Conservation (phyloP, 2,329 filamentous ascomycete genomes). For the Plectosphaerella plurivora region DNA sequence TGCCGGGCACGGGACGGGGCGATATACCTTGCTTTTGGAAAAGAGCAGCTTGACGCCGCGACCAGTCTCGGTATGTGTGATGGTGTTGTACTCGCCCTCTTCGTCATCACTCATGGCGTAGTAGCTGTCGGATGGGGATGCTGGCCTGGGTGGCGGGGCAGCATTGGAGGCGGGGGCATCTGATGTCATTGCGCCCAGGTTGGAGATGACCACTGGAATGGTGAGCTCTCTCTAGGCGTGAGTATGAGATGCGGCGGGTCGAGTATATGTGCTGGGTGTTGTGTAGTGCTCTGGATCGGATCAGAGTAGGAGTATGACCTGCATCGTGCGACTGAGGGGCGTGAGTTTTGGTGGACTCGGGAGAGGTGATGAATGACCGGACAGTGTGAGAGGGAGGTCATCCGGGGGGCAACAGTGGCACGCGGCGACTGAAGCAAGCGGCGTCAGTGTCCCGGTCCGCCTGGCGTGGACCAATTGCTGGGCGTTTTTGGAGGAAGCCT, state of each 20-base stretch:
- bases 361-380: neutral
- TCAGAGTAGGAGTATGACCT: neutral
- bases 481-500: no score
- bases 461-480: no score
- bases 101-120: slow-evolving; percentile 97
- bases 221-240: neutral
- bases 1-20: slow-evolving; percentile 3
- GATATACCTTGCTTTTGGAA: slow-evolving; percentile 85
- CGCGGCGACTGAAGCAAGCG: neutral
- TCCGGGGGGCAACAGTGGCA: neutral
- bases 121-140: slow-evolving; percentile 81
- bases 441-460: neutral
- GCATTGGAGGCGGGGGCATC: slow-evolving; percentile 9
- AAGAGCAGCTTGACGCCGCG: slow-evolving; percentile 89
- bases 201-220: slow-evolving; percentile 4
- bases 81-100: slow-evolving; percentile 91
- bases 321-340: neutral
- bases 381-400: neutral
- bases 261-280: neutral
- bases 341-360: neutral
- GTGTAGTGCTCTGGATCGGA: neutral
- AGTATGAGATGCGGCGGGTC: neutral
- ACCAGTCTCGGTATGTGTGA: slow-evolving; percentile 72
- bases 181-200: slow-evolving; percentile 12
- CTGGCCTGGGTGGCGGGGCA: slow-evolving; percentile 20